Conservation (phyloP, 1,139 yeast species). For the Suzukiozyma palmioleophila region DNA sequence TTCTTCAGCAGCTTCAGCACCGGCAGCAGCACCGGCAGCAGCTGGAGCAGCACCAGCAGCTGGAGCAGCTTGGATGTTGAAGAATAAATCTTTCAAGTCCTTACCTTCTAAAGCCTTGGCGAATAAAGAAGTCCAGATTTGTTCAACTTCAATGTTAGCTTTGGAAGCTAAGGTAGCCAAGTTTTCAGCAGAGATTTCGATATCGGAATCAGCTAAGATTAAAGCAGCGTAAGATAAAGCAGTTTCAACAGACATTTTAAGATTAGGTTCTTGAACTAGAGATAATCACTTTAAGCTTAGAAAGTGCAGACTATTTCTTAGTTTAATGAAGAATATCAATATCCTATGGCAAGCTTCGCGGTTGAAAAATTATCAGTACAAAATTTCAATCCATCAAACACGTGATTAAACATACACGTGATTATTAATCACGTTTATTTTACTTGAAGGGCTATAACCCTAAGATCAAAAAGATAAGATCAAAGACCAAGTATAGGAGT, state of each 20-base stretch:
- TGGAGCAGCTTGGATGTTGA: slow-evolving; percentile 74
- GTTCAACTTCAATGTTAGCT: slow-evolving; percentile 47
- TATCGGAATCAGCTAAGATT: slow-evolving; percentile 80
- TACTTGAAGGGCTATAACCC: no score
- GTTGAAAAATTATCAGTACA: slow-evolving; percentile 2
- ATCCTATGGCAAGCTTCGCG: neutral
- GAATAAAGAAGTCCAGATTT: slow-evolving; percentile 77
- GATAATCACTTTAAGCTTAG: slow-evolving; percentile 44
- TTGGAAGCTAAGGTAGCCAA: slow-evolving; percentile 57
- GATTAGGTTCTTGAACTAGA: slow-evolving; percentile 27
- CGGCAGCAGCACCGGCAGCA: slow-evolving; percentile 54
- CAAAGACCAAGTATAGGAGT: no score
- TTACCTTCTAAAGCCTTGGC: slow-evolving; percentile 79
- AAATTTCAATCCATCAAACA: no score
- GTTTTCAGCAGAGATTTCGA: slow-evolving; percentile 76
- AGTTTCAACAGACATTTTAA: slow-evolving; percentile 72
- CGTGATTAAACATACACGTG: no score
- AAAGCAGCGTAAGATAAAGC: slow-evolving; percentile 86
- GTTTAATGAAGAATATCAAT: slow-evolving; percentile 13
- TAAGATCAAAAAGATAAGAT: no score
- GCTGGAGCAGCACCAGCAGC: slow-evolving; percentile 57
- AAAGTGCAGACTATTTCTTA: slow-evolving; percentile 66
- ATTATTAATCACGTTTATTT: no score
- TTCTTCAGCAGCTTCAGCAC: slow-evolving; percentile 54
- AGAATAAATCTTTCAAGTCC: slow-evolving; percentile 71